Evolutionary conservation across 1,284 basidiomycete species (phyloP).

Genomic region (Ceratobasidium sp.): DNA sequence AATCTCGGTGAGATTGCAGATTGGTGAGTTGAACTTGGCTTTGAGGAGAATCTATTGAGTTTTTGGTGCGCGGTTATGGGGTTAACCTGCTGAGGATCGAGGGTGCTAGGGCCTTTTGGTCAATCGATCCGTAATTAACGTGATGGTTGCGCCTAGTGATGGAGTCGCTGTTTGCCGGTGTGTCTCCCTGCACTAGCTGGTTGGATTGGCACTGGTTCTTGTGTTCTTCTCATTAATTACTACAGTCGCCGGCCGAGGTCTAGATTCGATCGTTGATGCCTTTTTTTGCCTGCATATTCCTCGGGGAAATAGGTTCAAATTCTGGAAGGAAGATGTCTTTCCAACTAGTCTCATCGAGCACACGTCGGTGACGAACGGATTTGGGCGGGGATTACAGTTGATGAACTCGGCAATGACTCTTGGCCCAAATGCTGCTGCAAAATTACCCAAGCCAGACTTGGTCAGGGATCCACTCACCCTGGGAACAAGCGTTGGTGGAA

Average conservation of each 20-base stretch:
- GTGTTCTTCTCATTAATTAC: not conserved
- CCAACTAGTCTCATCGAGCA: constrained; percentile 69
- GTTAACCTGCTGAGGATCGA: constrained; percentile 3
- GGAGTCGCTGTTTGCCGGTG: too few relatives aligned
- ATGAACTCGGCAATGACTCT: constrained; percentile 93
- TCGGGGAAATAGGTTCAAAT: constrained; percentile 55
- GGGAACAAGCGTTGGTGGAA: not conserved
- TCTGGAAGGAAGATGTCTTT: constrained; percentile 82
- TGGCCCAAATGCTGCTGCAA: constrained; percentile 71
- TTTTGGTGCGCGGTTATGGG: not conserved
- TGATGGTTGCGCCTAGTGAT: too few relatives aligned
- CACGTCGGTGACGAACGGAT: constrained; percentile 74
- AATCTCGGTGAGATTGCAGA: constrained; percentile 89
- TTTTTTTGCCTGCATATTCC: not conserved
- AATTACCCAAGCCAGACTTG: constrained; percentile 68
- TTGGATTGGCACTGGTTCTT: too few relatives aligned
- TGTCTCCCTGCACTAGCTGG: not conserved
- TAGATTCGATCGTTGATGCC: not conserved
- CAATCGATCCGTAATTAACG: too few relatives aligned
- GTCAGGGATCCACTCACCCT: constrained; percentile 38
- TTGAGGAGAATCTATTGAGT: not conserved
- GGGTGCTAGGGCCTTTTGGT: too few relatives aligned
- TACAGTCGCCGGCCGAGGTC: not conserved
- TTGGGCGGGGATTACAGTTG: constrained; percentile 82
- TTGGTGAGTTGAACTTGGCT: constrained; percentile 66